Percentiles rank a stretch among this genome's conserved stretches.
Conservation (phyloP, 2,329 filamentous ascomycete species). For the Fonsecaea erecta region DNA sequence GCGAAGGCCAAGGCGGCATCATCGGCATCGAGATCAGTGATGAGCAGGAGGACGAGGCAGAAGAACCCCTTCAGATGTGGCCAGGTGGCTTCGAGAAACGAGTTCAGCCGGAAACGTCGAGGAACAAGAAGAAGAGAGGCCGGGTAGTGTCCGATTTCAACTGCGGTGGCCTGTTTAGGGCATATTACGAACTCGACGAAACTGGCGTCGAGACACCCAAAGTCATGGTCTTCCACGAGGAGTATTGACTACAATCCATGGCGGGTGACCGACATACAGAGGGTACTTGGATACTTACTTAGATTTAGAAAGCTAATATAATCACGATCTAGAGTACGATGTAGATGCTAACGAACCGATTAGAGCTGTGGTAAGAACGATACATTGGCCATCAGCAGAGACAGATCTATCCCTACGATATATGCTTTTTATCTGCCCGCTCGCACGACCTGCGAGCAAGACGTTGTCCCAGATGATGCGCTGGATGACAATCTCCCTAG, state of each 20-base stretch:
- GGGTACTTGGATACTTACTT: not conserved
- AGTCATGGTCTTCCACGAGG: conserved; percentile 52
- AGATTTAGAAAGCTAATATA: not conserved
- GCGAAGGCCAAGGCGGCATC: conserved; percentile 82
- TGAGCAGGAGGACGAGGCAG: conserved; percentile 46
- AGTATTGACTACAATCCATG: conserved; percentile 38
- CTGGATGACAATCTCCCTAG: no score
- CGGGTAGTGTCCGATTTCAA: conserved; percentile 78
- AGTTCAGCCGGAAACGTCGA: not conserved
- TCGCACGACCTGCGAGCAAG: not conserved
- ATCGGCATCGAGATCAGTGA: conserved; percentile 67
- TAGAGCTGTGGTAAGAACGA: not conserved
- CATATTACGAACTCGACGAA: conserved; percentile 61
- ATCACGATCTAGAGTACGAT: not conserved
- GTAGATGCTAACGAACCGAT: not conserved
- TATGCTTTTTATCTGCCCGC: not conserved
- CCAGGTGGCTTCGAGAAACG: not conserved
- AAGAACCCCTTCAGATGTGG: not conserved
- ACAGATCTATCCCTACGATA: not conserved
- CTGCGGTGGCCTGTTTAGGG: conserved; percentile 85
- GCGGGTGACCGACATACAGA: not conserved
- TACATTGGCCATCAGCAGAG: not conserved
- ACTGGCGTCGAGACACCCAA: conserved; percentile 42
- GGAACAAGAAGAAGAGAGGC: conserved; percentile 41
- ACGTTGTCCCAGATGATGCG: not conserved